Base-by-base conservation (phyloP, 176 grass and related monocot genomes). In the Phragmites australis region DNA sequence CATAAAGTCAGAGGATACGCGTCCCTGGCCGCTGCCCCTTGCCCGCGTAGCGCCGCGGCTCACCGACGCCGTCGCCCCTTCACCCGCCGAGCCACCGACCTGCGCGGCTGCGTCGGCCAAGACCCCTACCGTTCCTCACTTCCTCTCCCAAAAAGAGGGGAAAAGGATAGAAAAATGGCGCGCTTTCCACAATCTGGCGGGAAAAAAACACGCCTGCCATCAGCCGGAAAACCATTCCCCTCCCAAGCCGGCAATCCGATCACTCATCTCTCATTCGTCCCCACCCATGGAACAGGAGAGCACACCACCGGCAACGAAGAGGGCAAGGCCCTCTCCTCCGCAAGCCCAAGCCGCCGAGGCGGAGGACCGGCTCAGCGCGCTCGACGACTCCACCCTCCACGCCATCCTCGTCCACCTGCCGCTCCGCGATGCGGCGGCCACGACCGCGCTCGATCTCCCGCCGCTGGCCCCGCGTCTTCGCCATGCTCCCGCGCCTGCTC, bases 381-480 rank as follows among this genome's bases (percentile, higher is more conserved):
- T 81, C 18, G 79, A 60, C 53, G 66, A 59, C 53, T 18, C 7
- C 79, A 49, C 54, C 12, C 67, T 81, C 27, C 67, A 71, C 79
- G 41, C 11, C 79, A 81, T 81, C 77, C 47, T 80, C 49, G 32
- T 8, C 49, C 64, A 22, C 77, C 4, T 80, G 26, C 79, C 53
- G 41, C 67, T 72, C 42, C 52, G 79, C 26, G 79, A 81, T 27
- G 67, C 54, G 19, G 79, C 79, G 41, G 53, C 53, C 17, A 71
- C 67, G 66, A 1, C 27, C 27, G 67, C 40, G 66, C 53, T 81
- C 19, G n/a, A n/a, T n/a, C n/a, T 71, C 67, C 41, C 66, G 42
- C 27, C 79, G 67, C 19, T 81, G 79, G 79, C 79, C 19, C 19
- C 53, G 66, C 26, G 67, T 81, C 54, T 72, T 72, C 79, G 54